These are phyloP conservation scores for Lentithecium fluviatile DNA, from an alignment of 495 filamentous ascomycete genomes.

Conservation along the genomic window DNA sequence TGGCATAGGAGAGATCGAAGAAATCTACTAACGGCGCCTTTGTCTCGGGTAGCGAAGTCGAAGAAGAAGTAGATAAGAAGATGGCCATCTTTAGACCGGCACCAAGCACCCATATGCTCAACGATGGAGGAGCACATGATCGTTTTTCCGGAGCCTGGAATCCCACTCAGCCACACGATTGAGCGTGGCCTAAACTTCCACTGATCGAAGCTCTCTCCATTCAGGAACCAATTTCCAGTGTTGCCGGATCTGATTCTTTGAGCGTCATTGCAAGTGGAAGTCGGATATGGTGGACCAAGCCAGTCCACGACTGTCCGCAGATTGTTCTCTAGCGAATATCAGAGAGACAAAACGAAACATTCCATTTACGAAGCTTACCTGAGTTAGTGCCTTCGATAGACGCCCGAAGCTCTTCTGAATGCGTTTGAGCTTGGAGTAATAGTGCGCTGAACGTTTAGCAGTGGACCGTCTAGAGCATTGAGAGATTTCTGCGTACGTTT, in stretches of 20 bases:
- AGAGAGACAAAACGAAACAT: no score
- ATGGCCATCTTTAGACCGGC: background rate
- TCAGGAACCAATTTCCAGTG: background rate
- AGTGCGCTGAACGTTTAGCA: background rate
- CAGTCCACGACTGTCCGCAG: background rate
- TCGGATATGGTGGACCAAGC: background rate
- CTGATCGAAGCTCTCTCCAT: background rate
- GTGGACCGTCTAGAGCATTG: no score
- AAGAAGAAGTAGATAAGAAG: slow-evolving; percentile 1
- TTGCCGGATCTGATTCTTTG: background rate
- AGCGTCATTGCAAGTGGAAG: background rate
- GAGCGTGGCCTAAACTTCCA: background rate
- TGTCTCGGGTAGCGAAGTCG: slow-evolving; percentile 13
- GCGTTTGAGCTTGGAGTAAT: background rate
- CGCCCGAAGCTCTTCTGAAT: no score
- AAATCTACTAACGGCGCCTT: background rate
- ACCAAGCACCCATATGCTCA: background rate
- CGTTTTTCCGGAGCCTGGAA: background rate
- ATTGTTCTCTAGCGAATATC: background rate
- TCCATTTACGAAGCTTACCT: no score
- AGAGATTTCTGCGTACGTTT: slow-evolving; percentile 9
- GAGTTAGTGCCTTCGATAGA: no score
- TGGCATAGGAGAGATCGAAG: slow-evolving; percentile 8
- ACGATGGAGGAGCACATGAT: background rate
- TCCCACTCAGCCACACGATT: background rate